Percentiles rank a stretch among this genome's conserved stretches.
Conservation (phyloP, 331 rosid genomes). For the Pyracantha coccinea region DNA sequence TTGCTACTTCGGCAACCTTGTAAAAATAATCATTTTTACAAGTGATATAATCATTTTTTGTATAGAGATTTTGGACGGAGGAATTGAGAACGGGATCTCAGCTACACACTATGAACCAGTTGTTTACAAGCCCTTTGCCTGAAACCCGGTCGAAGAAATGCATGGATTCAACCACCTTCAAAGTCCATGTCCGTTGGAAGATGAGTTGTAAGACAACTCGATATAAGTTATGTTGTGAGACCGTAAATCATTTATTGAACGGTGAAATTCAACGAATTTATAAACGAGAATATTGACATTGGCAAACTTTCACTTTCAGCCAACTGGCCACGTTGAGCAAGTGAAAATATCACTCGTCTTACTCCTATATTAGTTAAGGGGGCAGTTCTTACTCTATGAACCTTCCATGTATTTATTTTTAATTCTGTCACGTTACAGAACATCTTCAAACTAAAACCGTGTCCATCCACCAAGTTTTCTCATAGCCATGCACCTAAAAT, state of each 20-base stretch:
- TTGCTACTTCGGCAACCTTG: not conserved
- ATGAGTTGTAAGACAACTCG: too few relatives aligned
- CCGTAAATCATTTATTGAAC: not conserved
- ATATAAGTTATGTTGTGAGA: not conserved
- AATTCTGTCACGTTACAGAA: not conserved
- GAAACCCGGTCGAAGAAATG: too few relatives aligned
- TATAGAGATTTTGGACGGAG: too few relatives aligned
- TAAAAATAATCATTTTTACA: too few relatives aligned
- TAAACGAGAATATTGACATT: not conserved
- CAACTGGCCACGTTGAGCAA: slow-evolving; percentile 4
- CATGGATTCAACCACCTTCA: too few relatives aligned
- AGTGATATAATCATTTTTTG: too few relatives aligned
- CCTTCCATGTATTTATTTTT: not conserved
- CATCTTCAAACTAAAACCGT: not conserved
- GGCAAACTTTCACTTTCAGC: not conserved
- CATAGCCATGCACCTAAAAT: too few relatives aligned
- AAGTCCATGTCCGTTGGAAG: too few relatives aligned
- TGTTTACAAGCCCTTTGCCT: too few relatives aligned
- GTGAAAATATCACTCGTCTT: not conserved
- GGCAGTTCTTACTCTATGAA: not conserved
- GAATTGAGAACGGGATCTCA: too few relatives aligned
- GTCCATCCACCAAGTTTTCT: not conserved
- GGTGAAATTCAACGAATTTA: too few relatives aligned
- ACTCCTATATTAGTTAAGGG: not conserved
- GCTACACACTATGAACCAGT: too few relatives aligned